A percentile compares a stretch with the other conserved stretches of the same genome.
Evolutionary conservation across 495 filamentous ascomycete species (phyloP).

Genomic region (Niebla homalea): DNA sequence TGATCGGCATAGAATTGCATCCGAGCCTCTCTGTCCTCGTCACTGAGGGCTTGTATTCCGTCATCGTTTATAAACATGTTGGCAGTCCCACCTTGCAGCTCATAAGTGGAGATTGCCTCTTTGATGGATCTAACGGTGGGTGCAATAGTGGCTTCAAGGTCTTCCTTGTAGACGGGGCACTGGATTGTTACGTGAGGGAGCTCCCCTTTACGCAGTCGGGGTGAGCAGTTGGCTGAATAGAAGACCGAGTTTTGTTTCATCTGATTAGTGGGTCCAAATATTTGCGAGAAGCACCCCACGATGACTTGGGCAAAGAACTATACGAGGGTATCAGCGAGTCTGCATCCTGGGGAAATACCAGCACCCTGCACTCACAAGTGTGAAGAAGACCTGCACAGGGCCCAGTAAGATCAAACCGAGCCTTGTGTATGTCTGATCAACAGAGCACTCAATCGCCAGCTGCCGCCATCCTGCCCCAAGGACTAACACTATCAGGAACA

Average conservation of each 20-base stretch:
- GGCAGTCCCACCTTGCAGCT: conserved; percentile 65
- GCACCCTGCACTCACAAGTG: conserved; percentile 31
- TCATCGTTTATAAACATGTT: conserved; percentile 77
- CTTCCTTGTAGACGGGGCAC: conserved; percentile 64
- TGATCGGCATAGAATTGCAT: conserved; percentile 56
- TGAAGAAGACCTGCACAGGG: conserved; percentile 68
- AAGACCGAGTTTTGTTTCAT: conserved; percentile 63
- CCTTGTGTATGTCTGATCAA: conserved; percentile 47
- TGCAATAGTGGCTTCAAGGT: conserved; percentile 47
- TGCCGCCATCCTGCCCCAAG: conserved; percentile 54
- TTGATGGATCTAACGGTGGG: conserved; percentile 60
- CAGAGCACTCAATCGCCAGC: conserved; percentile 52
- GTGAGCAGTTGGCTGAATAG: conserved; percentile 55
- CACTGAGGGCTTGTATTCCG: conserved; percentile 54
- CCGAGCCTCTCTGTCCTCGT: conserved; percentile 50
- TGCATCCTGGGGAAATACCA: background rate
- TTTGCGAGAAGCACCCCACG: conserved; percentile 59
- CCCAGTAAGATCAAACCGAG: conserved; percentile 48
- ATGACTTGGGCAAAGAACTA: conserved; percentile 63
- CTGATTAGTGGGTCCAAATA: conserved; percentile 59
- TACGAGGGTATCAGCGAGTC: conserved; percentile 1
- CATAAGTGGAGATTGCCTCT: conserved; percentile 63
- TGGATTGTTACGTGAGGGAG: conserved; percentile 61
- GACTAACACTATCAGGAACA: conserved; percentile 46
- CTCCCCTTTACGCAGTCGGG: conserved; percentile 34